These are phyloP conservation scores for Papilionanthe hybrid DNA, from an alignment of 116 monocot genomes.

Conservation along the genomic window DNA sequence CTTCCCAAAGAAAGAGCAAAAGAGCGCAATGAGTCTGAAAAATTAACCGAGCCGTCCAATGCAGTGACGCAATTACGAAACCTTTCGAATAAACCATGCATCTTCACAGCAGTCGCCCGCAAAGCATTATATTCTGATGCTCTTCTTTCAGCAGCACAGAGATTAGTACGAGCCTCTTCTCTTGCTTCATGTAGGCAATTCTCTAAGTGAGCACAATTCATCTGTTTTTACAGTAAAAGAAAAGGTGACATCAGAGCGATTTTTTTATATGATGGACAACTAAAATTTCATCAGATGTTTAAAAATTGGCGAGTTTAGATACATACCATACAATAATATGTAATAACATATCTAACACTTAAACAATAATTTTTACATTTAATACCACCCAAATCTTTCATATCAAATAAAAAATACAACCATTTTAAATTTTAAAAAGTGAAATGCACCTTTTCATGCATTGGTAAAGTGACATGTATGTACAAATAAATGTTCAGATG, in stretches of 20 bases:
- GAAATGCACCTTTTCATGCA: too few relatives aligned
- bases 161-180: slow-evolving; percentile 88
- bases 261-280: neutral
- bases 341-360: too few relatives aligned
- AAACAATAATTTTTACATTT: too few relatives aligned
- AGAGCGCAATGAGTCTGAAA: slow-evolving; percentile 76
- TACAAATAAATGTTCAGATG: too few relatives aligned
- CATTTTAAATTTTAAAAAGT: too few relatives aligned
- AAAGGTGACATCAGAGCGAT: neutral
- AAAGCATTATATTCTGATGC: slow-evolving; percentile 78
- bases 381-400: too few relatives aligned
- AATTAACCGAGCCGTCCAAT: slow-evolving; percentile 42
- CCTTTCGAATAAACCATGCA: slow-evolving; percentile 79
- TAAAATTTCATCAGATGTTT: neutral
- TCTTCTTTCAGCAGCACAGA: slow-evolving; percentile 92
- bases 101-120: slow-evolving; percentile 70
- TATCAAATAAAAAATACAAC: too few relatives aligned
- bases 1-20: slow-evolving; percentile 81
- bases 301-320: too few relatives aligned
- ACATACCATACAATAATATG: too few relatives aligned
- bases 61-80: slow-evolving; percentile 72
- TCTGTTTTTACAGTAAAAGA: slow-evolving; percentile 30
- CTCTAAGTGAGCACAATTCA: slow-evolving; percentile 97
- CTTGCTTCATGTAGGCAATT: slow-evolving; percentile 96
- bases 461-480: too few relatives aligned